phyloP scores from a whole-genome alignment of 345 rosid genomes.

The Luvunga scandens region DNA sequence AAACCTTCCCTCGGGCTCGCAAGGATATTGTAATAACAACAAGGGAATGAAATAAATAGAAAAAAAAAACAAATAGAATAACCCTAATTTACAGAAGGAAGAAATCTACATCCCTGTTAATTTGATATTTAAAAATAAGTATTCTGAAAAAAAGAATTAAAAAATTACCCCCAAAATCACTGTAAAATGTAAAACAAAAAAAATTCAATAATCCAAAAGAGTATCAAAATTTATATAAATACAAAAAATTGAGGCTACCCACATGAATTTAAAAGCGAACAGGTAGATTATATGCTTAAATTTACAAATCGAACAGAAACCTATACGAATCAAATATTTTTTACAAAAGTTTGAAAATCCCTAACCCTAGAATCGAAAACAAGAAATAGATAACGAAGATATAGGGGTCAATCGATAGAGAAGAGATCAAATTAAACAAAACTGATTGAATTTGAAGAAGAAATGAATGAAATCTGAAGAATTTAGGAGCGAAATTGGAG shows the following conservation, averaged over 20 bases:
- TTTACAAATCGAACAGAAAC: slow-evolving; percentile 18
- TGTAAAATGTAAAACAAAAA: neutral
- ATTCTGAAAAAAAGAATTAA: neutral
- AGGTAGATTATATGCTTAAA: neutral
- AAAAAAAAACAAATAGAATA: neutral
- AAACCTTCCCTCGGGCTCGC: neutral
- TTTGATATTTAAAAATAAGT: neutral
- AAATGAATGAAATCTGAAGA: neutral
- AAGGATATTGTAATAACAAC: neutral
- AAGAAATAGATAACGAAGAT: neutral
- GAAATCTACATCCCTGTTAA: neutral
- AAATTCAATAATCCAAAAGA: neutral
- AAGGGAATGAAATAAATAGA: neutral
- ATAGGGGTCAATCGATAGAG: slow-evolving; percentile 19
- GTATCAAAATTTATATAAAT: neutral
- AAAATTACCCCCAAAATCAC: neutral
- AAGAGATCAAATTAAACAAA: slow-evolving; percentile 10
- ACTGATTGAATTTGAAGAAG: neutral
- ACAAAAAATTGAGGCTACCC: neutral
- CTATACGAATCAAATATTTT: neutral
- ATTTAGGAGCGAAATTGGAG: slow-evolving; percentile 4
- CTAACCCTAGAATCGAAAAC: slow-evolving; percentile 37
- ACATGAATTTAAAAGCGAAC: slow-evolving; percentile 7
- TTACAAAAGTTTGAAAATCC: slow-evolving; percentile 19
- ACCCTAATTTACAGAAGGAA: slow-evolving; percentile 1